Base-by-base conservation (phyloP, 2,329 filamentous ascomycete genomes). In the Penicillium thymicola region DNA sequence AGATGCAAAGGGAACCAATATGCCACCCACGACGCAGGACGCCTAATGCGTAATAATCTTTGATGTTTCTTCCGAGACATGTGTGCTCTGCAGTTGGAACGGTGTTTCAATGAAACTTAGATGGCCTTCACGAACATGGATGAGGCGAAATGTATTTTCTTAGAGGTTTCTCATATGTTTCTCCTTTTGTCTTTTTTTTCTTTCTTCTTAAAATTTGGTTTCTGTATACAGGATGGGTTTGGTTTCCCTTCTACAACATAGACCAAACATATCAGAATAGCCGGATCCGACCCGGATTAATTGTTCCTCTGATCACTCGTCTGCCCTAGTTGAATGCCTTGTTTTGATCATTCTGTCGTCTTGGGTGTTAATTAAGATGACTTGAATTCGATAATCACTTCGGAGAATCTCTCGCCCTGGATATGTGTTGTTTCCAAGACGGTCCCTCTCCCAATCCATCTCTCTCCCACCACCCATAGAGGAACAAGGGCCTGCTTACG, bases 41-140 rank as follows among this genome's bases (percentile, higher is more conserved):
- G 46, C 55, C 30, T 52, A 52, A 46, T 46, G 46, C 55, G 36
- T 53, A 53, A 47, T 46, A 58, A 45, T 41, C 30, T 30, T 57
- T 52, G 36, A 47, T 30, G 13, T 37, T 21, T 21, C 48, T 42
- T 43, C 37, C 41, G n/a, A 52, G 30, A 38, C 41, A 46, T 32
- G 25, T 53, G 27, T 18, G 16, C 16, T 34, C 34, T 46, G 32
- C 38, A 27, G 14, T 41, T 11, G 21, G 38, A 28, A 51, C 18
- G 38, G 28, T 18, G n/a, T 34, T 50, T 43, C 58, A 48, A 67
- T 60, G 58, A 67, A 65, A 46, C 43, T 58, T 66, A 65, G 61
- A 64, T 58, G 54, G 54, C 61, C 54, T 51, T 67, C 54, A 66
- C 57, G 65, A 64, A 66, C 59, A 67, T 65, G 62, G 57, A 63